Base-by-base conservation (phyloP, 768 basidiomycete species). In the Panaeolus cyanescens region DNA sequence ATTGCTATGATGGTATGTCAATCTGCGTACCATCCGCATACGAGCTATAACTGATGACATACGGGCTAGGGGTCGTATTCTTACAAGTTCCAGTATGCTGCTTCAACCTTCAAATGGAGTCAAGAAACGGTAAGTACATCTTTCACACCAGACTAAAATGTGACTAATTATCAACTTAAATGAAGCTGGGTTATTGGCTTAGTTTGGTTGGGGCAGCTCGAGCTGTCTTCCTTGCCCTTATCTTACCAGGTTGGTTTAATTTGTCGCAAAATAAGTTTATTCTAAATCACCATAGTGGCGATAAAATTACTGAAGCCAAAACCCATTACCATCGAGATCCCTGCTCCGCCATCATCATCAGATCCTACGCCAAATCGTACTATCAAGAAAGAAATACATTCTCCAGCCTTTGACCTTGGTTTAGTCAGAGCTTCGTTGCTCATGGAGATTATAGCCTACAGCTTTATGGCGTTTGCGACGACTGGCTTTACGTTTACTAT, bases 171-270 rank as follows among this genome's bases (percentile, higher is more conserved):
- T 61, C 56, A 58, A 9, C 31, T 31, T 54, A 60, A 54, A 59
- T 59, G n/a, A n/a, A 92, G 91, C 70, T 87, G n/a, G 90, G 90
- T n/a, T 92, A 92, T 67, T 92, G 81, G 76, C 66, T 91, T 10
- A 88, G 85, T 59, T 65, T 83, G 10, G 68, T 85, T 9, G 85
- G 86, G 6, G 75, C 75, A 32, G 69, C 77, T 0, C 81, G 89
- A 3, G 88, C 89, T 0, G 3, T 83, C 2, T 82, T 83, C 66
- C 72, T 92, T 62, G 75, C 84, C 1, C 45, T 83, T 15, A 67
- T 90, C 32, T 72, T 93, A 5, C 92, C 92, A 9, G 15, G 91
- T 92, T 71, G 62, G 83, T 58, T 19, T 9, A 2, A 50, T n/a
- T 10, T 45, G 17, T 33, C 20, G 56, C 12, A 5, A 8, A 28